These are phyloP conservation scores for Moelleriella libera DNA, from an alignment of 2,329 filamentous ascomycete species.

Conservation along the genomic window DNA sequence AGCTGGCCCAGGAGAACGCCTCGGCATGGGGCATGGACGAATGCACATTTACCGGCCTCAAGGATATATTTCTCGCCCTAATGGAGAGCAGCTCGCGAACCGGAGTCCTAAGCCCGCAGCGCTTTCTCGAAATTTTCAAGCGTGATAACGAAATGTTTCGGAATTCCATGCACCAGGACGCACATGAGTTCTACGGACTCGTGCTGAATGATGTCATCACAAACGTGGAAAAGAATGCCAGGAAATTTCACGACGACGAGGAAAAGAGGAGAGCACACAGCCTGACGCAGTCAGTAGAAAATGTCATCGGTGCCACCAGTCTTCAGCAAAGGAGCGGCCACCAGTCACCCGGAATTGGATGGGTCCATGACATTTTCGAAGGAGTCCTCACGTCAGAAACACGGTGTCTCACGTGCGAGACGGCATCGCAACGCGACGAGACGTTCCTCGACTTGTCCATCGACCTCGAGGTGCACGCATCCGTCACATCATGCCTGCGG, in stretches of 20 bases:
- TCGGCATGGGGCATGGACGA: slow-evolving; percentile 83
- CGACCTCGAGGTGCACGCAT: slow-evolving; percentile 87
- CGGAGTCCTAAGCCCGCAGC: slow-evolving; percentile 81
- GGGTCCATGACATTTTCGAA: slow-evolving; percentile 97
- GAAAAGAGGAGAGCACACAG: slow-evolving; percentile 25
- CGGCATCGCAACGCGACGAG: slow-evolving; percentile 86
- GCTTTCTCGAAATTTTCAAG: slow-evolving; percentile 87
- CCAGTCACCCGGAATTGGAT: slow-evolving; percentile 54
- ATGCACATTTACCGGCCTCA: slow-evolving; percentile 83
- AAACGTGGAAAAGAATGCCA: slow-evolving; percentile 81
- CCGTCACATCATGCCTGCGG: slow-evolving; percentile 84
- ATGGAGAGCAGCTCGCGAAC: slow-evolving; percentile 70
- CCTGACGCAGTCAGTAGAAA: slow-evolving; percentile 36
- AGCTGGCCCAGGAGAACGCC: slow-evolving; percentile 70
- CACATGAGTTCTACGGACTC: slow-evolving; percentile 90
- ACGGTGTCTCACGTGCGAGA: slow-evolving; percentile 91
- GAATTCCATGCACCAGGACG: slow-evolving; percentile 95
- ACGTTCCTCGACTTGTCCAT: slow-evolving; percentile 93
- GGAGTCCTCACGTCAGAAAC: slow-evolving; percentile 92
- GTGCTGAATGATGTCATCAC: slow-evolving; percentile 92
- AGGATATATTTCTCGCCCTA: slow-evolving; percentile 90
- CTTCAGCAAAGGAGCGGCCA: slow-evolving; percentile 22
- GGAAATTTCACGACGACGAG: slow-evolving; percentile 40
- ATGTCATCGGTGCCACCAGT: slow-evolving; percentile 17
- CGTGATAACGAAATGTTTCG: slow-evolving; percentile 95